Percentiles rank a stretch among this genome's conserved stretches.
Evolutionary conservation across 148 eudicot genomes (phyloP).

Genomic region (Cornus florida): DNA sequence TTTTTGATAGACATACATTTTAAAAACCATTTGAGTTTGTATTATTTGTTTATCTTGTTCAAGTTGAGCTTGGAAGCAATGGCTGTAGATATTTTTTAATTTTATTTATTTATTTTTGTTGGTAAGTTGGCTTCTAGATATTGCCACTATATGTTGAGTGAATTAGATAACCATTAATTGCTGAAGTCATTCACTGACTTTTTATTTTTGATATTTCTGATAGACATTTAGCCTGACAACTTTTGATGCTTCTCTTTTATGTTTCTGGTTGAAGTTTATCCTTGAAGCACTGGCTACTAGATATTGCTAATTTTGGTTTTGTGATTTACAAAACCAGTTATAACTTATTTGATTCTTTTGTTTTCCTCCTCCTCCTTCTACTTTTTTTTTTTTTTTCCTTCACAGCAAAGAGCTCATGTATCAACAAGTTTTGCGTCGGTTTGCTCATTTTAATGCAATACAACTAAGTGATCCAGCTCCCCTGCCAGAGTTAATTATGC

Average conservation of each 20-base stretch:
- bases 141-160: neutral
- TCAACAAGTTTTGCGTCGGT: constrained; percentile 90
- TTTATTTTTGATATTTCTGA: neutral
- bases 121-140: too few species aligned
- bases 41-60: neutral
- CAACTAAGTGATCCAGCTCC: constrained; percentile 93
- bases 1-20: too few species aligned
- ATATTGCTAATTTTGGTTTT: neutral
- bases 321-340: neutral
- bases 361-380: neutral
- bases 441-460: constrained; percentile 93
- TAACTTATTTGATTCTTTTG: constrained; percentile 10
- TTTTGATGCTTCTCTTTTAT: neutral
- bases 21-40: neutral
- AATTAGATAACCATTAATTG: neutral
- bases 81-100: neutral
- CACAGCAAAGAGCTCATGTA: constrained; percentile 98
- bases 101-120: neutral
- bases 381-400: constrained; percentile 13
- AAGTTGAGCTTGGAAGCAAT: constrained; percentile 9
- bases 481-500: constrained; percentile 55
- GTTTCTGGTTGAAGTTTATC: neutral
- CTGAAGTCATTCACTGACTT: neutral
- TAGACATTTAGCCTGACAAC: too few species aligned
- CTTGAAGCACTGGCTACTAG: neutral